Evolutionary conservation across 2,329 filamentous ascomycete genomes (phyloP).

Genomic region (Ceratocystis lukuohia): DNA sequence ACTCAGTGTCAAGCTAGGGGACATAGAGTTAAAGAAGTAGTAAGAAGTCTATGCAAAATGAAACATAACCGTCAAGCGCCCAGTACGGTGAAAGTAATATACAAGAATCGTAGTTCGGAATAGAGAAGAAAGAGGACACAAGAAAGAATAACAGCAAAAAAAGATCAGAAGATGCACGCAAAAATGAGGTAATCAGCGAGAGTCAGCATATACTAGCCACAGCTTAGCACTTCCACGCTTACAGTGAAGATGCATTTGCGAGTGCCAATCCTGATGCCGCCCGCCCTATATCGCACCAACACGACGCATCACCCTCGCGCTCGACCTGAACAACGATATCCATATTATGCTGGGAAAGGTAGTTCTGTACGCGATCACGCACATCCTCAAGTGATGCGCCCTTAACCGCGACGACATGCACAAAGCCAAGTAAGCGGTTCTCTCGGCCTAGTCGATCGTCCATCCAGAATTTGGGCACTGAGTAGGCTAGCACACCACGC

Average conservation of each 20-base stretch:
- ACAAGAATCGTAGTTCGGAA: constrained; percentile 2
- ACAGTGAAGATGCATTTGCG: background rate
- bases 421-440: constrained; percentile 60
- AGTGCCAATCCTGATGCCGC: background rate
- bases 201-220: background rate
- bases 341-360: constrained; percentile 57
- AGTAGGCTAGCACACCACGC: constrained; percentile 72
- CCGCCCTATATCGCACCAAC: constrained; percentile 43
- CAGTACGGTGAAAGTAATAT: background rate
- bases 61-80: background rate
- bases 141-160: background rate
- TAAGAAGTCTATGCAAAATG: background rate
- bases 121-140: background rate
- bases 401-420: constrained; percentile 67
- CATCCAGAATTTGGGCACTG: constrained; percentile 83
- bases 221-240: too few relatives aligned
- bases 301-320: constrained; percentile 57
- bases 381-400: constrained; percentile 71
- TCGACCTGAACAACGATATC: constrained; percentile 82
- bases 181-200: background rate
- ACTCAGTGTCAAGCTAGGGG: background rate
- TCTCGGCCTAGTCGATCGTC: constrained; percentile 43
- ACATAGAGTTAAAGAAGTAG: background rate
- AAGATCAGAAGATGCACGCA: background rate
- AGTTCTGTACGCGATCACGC: constrained; percentile 58